Conservation (phyloP, 2,329 filamentous ascomycete genomes). For the Diplodia sapinea region DNA sequence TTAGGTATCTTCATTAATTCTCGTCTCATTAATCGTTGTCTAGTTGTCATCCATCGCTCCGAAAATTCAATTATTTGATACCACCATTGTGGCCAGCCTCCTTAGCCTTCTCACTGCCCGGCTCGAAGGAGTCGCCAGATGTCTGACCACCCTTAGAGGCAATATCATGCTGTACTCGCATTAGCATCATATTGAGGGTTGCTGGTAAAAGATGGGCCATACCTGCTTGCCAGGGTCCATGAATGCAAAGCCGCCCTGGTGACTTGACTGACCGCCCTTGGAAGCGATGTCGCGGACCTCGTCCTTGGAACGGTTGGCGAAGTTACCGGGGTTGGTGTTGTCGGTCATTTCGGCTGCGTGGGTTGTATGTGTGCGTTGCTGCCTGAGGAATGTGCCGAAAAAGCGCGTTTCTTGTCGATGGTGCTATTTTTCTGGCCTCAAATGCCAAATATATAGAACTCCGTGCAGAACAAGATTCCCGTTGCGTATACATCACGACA, state of each 20-base stretch:
- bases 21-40: too few species aligned
- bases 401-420: fast-evolving
- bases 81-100: constrained; percentile 64
- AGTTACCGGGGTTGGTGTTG: constrained; percentile 55
- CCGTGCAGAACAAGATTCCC: neutral
- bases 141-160: constrained; percentile 62
- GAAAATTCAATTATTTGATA: neutral
- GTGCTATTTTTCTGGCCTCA: too few species aligned
- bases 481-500: neutral
- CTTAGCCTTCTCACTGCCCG: constrained; percentile 58
- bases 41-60: too few species aligned
- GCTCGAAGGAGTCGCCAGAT: constrained; percentile 61
- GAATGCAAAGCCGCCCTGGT: constrained; percentile 46
- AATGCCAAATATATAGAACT: neutral
- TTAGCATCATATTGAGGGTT: neutral
- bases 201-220: neutral
- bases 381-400: neutral
- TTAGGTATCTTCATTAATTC: too few species aligned
- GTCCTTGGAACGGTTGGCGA: constrained; percentile 57
- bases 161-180: constrained; percentile 55
- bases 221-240: constrained; percentile 47
- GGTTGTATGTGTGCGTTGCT: neutral
- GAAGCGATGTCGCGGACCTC: constrained; percentile 54
- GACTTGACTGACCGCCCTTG: constrained; percentile 51
- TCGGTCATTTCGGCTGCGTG: constrained; percentile 33